Conservation (phyloP, 208 protist species). For the Crithidia brevicula region DNA sequence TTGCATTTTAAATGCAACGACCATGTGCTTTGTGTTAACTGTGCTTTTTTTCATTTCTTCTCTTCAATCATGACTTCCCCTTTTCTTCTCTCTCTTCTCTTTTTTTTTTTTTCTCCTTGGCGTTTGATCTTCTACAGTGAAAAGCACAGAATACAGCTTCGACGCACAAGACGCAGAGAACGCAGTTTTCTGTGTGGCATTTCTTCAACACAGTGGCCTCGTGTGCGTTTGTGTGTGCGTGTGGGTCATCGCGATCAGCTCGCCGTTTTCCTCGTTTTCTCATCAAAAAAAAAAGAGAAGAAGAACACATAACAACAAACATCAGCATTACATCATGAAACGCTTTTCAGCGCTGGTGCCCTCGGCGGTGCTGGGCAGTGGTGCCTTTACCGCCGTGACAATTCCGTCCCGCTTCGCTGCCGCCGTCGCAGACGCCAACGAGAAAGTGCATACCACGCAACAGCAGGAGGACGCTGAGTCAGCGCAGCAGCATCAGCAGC, state of each 20-base stretch:
- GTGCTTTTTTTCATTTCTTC: no score
- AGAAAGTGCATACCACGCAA: constrained; percentile 3
- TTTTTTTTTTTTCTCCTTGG: not conserved
- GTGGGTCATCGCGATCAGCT: no score
- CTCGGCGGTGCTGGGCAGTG: not conserved
- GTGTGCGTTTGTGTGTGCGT: no score
- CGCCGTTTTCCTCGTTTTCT: not conserved
- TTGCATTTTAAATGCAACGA: no score
- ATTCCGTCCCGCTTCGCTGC: constrained; percentile 16
- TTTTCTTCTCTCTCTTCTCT: no score
- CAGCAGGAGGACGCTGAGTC: constrained; percentile 1
- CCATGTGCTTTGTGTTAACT: no score
- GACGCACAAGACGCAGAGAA: no score
- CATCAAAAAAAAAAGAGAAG: not conserved
- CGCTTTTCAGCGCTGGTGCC: constrained; percentile 11
- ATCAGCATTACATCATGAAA: no score
- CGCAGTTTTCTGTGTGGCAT: no score
- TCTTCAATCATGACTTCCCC: no score
- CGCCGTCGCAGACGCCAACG: constrained; percentile 16
- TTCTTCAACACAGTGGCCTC: no score
- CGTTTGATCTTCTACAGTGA: not conserved
- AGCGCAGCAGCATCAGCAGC: not conserved
- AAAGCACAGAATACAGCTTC: no score
- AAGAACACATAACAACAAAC: not conserved
- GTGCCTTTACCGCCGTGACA: not conserved